Percentiles rank a stretch among this genome's conserved stretches.
Conservation (phyloP, 169 alveolate species). For the Babesia ovis region DNA sequence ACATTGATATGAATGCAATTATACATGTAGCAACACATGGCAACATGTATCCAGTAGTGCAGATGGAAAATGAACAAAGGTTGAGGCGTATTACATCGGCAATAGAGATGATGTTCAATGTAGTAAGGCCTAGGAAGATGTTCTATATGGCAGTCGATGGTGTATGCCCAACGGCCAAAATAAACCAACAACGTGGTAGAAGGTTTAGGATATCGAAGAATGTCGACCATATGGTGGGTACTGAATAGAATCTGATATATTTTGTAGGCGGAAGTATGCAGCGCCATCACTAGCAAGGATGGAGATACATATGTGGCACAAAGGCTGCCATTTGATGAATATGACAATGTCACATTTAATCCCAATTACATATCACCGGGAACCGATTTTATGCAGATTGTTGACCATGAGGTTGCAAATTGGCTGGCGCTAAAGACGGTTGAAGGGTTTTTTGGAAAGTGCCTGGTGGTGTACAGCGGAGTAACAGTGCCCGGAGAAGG, state of each 20-base stretch:
- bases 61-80: constrained; percentile 63
- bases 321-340: constrained; percentile 85
- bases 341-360: constrained; percentile 60
- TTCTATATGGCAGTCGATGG: constrained; percentile 97
- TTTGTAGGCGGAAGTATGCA: constrained; percentile 64
- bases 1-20: constrained; percentile 66
- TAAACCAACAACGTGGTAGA: constrained; percentile 97
- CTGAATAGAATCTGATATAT: background rate
- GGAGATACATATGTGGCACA: constrained; percentile 35
- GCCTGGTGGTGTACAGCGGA: constrained; percentile 93
- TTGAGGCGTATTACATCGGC: constrained; percentile 59
- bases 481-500: constrained; percentile 99
- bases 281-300: constrained; percentile 47
- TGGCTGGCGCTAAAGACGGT: constrained; percentile 63
- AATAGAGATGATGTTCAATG: constrained; percentile 42
- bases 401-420: constrained; percentile 80
- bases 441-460: constrained; percentile 67
- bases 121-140: constrained; percentile 92
- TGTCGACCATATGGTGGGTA: constrained; percentile 23
- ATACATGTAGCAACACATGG: constrained; percentile 70
- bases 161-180: constrained; percentile 99
- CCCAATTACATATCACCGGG: constrained; percentile 98
- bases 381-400: constrained; percentile 91
- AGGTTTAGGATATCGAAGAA: constrained; percentile 80
- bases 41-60: constrained; percentile 37